These are phyloP conservation scores for Panicum hallii DNA, from an alignment of 202 grass and related monocot species.

Conservation along the genomic window DNA sequence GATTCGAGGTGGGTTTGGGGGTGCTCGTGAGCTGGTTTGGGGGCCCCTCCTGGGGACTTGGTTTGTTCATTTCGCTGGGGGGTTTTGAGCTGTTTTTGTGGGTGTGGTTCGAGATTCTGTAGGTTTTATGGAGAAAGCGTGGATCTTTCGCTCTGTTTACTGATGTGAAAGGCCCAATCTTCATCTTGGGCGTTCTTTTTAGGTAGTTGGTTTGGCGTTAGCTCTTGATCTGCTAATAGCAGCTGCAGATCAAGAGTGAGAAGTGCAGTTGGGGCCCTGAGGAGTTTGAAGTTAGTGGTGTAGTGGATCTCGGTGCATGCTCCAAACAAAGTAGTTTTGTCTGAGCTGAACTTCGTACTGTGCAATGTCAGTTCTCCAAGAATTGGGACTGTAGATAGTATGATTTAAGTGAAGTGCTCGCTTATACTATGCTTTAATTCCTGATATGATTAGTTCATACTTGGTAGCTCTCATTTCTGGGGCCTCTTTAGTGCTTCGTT, in stretches of 20 bases:
- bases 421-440: conserved; percentile 18
- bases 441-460: neutral
- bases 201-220: neutral
- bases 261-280: neutral
- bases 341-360: neutral
- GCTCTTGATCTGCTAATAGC: conserved; percentile 41
- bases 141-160: conserved; percentile 38
- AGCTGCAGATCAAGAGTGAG: conserved; percentile 29
- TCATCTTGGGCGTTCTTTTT: neutral
- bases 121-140: conserved; percentile 9
- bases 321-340: conserved; percentile 13
- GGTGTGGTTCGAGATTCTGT: conserved; percentile 17
- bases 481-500: neutral
- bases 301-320: conserved; percentile 37
- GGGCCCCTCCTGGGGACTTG: neutral
- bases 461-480: neutral
- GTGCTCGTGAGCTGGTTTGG: conserved; percentile 19
- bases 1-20: conserved; percentile 46
- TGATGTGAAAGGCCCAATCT: conserved; percentile 6
- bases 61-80: conserved; percentile 25
- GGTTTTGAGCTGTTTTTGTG: neutral
- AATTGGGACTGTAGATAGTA: neutral
- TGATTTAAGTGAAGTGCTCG: conserved; percentile 9
- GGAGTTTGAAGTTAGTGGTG: conserved; percentile 25
- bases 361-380: conserved; percentile 21